Base-by-base conservation (phyloP, 192 early-diverging fungal genomes). In the Hyaloraphidium curvatum region DNA sequence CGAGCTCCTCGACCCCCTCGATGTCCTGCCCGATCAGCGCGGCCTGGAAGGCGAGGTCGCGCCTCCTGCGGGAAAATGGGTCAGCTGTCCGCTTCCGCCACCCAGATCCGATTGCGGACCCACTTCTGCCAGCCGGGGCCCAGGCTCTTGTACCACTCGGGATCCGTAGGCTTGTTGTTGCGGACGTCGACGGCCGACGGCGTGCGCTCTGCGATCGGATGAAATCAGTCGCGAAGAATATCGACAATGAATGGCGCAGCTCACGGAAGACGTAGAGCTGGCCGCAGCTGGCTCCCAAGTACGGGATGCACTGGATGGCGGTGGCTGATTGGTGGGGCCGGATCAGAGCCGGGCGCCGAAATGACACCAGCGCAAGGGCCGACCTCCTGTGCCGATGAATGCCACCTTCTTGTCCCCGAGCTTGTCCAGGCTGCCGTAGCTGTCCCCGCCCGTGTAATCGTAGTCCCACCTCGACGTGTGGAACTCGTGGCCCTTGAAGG, bases 111-210 rank as follows among this genome's bases (percentile, higher is more conserved):
- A n/a, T n/a, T n/a, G n/a, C n/a, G n/a, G n/a, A n/a, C n/a, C n/a
- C n/a, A n/a, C 43, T 48, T 48, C 23, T 48, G 43, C 43, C 43
- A 48, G 7, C 43, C 43, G 25, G 43, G 43, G 14, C 25, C 25
- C 43, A 22, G 43, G 43, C 23, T 48, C 43, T 25, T 22, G 19
- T 11, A 48, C 43, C 43, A 48, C 19, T 48, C 43, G 7, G 11
- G 11, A 48, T 48, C 43, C 14, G 43, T 48, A 4, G 43, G 43
- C 4, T 25, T 14, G 19, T 48, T 48, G 43, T 25, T 48, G 14
- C 43, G 43, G 7, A 48, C 43, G 43, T 48, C 43, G 23, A 48
- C 25, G 7, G 43, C 14, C 14, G 43, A 48, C 43, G 43, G 43
- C 23, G 43, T 48, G 17, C 43, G 43, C 23, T 48, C 17, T n/a